Evolutionary conservation across 1,284 basidiomycete genomes (phyloP).

Genomic region (Pterula multifida): DNA sequence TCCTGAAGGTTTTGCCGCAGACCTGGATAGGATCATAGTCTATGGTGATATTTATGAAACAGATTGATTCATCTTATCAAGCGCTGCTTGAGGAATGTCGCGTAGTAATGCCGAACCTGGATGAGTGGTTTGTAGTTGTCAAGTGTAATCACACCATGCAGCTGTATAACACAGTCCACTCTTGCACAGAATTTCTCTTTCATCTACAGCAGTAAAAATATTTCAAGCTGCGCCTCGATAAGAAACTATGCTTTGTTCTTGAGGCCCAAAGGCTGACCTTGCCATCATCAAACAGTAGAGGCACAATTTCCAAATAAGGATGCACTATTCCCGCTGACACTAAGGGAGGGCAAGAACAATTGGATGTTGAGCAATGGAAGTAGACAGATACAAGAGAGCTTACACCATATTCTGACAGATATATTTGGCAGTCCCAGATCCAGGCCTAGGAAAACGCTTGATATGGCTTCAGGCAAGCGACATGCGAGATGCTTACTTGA

Average conservation of each 20-base stretch:
- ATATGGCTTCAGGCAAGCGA: background rate
- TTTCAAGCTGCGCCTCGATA: no score
- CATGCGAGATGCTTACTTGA: constrained; percentile 22
- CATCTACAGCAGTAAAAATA: no score
- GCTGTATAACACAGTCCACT: no score
- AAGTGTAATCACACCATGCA: no score
- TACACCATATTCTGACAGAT: constrained; percentile 29
- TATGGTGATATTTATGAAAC: background rate
- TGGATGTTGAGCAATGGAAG: background rate
- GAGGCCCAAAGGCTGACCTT: no score
- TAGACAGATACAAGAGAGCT: background rate
- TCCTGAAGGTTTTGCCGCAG: background rate
- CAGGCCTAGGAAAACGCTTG: constrained; percentile 14
- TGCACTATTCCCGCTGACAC: background rate
- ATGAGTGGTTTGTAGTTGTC: no score
- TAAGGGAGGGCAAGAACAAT: no score
- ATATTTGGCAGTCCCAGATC: constrained; percentile 25
- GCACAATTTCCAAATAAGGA: background rate
- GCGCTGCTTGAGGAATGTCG: no score
- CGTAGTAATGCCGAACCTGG: no score
- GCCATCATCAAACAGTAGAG: background rate
- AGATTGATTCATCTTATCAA: no score
- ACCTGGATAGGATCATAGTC: constrained; percentile 2
- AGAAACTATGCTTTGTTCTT: no score
- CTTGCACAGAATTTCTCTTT: no score